Conservation (phyloP, 176 grass and related monocot genomes). For the Aegilops bicornis region DNA sequence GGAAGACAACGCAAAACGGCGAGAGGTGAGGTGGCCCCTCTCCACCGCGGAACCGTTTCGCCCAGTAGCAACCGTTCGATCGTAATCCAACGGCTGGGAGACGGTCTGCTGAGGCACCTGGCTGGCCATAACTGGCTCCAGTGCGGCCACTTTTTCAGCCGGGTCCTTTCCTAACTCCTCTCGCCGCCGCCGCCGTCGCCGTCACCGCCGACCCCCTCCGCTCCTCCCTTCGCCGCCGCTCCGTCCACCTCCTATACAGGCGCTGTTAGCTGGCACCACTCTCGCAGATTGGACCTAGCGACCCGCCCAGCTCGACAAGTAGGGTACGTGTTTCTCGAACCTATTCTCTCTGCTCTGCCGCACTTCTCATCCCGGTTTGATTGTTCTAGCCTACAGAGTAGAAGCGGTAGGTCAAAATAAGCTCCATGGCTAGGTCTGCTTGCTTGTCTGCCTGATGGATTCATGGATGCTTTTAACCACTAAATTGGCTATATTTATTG, state of each 20-base stretch:
- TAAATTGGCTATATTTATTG: neutral
- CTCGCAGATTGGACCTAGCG: neutral
- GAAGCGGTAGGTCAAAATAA: neutral
- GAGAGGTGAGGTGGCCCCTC: neutral
- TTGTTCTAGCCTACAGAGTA: neutral
- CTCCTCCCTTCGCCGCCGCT: neutral
- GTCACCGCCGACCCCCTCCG: neutral
- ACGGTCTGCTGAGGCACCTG: neutral
- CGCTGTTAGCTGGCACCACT: neutral
- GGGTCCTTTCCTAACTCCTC: neutral
- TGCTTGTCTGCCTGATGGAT: neutral
- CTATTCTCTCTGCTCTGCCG: neutral
- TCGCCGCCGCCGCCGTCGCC: neutral
- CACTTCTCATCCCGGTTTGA: neutral
- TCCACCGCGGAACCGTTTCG: neutral
- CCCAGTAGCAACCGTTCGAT: neutral
- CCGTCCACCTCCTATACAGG: neutral
- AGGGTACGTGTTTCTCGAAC: neutral
- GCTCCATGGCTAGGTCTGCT: neutral
- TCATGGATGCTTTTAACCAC: neutral
- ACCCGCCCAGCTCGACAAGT: neutral
- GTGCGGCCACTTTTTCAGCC: neutral
- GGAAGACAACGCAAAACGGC: neutral
- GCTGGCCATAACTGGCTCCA: neutral
- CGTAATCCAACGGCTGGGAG: neutral